These are phyloP conservation scores for Elasticomyces elasticus DNA, from an alignment of 495 filamentous ascomycete genomes.

Conservation along the genomic window DNA sequence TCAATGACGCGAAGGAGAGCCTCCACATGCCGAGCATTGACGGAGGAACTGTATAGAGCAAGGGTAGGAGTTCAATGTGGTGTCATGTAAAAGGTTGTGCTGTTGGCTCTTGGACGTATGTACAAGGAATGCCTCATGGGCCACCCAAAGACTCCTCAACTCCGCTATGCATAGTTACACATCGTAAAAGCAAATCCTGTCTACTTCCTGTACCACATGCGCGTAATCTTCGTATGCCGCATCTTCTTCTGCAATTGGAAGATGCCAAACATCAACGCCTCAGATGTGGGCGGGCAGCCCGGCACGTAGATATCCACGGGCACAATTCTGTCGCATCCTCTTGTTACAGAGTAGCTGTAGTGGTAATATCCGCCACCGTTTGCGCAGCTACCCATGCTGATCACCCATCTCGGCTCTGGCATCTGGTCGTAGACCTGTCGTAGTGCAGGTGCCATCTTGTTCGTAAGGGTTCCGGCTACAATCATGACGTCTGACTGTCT, in stretches of 20 bases:
- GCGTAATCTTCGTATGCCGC: conserved; percentile 62
- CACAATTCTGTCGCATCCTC: conserved; percentile 82
- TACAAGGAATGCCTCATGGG: neutral
- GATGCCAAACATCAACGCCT: conserved; percentile 71
- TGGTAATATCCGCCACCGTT: conserved; percentile 94
- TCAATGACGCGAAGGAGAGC: neutral
- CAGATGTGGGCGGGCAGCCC: conserved; percentile 79
- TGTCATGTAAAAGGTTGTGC: neutral
- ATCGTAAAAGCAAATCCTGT: neutral
- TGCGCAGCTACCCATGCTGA: conserved; percentile 84
- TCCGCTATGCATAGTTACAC: conserved; percentile 4
- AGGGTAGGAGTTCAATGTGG: too few species aligned
- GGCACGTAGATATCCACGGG: conserved; percentile 90
- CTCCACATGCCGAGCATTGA: neutral
- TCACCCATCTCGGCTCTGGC: conserved; percentile 89
- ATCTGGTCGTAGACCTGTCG: conserved; percentile 97
- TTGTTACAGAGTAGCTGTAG: conserved; percentile 79
- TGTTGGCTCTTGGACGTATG: neutral
- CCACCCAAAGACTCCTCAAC: neutral
- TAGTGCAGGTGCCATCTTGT: conserved; percentile 95
- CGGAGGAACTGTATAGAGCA: too few species aligned
- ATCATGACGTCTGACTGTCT: conserved; percentile 98
- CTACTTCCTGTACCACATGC: conserved; percentile 57
- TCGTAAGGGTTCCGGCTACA: conserved; percentile 88
- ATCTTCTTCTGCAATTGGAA: conserved; percentile 50